Evolutionary conservation across 148 eudicot genomes (phyloP).

Genomic region (Nyssa sinensis): DNA sequence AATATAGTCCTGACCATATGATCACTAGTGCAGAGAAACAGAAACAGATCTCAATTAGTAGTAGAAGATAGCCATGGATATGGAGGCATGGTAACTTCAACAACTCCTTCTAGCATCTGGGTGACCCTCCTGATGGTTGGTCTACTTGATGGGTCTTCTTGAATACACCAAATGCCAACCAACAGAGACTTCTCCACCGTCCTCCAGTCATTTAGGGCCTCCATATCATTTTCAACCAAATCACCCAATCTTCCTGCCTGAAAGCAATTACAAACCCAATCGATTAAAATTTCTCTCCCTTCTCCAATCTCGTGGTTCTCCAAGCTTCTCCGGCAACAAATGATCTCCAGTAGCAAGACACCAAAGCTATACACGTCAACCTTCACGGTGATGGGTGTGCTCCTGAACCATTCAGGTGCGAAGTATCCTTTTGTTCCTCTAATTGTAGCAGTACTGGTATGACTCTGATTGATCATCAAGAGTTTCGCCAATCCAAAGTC

Average conservation of each 20-base stretch:
- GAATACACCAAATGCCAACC: slow-evolving; percentile 34
- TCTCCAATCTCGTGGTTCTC: not conserved
- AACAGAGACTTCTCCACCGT: slow-evolving; percentile 4
- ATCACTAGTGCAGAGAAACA: not conserved
- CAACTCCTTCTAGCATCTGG: slow-evolving; percentile 31
- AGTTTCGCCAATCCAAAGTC: slow-evolving; percentile 7
- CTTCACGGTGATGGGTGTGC: not conserved
- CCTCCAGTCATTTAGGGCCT: not conserved
- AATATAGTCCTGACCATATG: too few relatives aligned
- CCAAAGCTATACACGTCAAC: slow-evolving; percentile 12
- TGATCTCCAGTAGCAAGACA: slow-evolving; percentile 8
- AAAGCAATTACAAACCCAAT: not conserved
- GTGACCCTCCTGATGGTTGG: slow-evolving; percentile 24
- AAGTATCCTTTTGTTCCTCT: slow-evolving; percentile 9
- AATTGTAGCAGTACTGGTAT: not conserved
- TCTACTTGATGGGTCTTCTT: slow-evolving; percentile 22
- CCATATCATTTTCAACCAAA: not conserved
- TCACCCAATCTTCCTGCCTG: not conserved
- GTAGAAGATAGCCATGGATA: slow-evolving; percentile 19
- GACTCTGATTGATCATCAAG: not conserved
- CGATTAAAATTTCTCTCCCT: not conserved
- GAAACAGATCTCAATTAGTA: not conserved
- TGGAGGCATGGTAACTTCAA: slow-evolving; percentile 25
- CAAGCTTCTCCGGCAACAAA: not conserved
- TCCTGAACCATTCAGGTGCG: slow-evolving; percentile 13